phyloP scores from a whole-genome alignment of 1,284 basidiomycete genomes.

The Phlebopus sp. region DNA sequence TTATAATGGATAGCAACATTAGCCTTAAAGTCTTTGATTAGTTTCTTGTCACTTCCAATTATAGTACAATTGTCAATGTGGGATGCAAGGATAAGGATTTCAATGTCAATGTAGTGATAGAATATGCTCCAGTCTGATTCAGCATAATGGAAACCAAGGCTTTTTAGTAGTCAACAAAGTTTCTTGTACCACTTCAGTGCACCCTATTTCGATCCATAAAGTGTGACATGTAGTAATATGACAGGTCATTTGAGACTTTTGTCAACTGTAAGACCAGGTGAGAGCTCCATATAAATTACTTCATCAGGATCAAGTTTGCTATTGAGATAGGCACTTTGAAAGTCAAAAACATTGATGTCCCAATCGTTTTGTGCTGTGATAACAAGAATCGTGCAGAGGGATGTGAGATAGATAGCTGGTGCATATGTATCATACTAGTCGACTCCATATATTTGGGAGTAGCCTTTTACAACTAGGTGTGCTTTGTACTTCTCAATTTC shows the following conservation, averaged over 20 bases:
- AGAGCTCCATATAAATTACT: too few relatives aligned
- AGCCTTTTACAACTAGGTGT: slow-evolving; percentile 40
- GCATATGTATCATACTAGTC: slow-evolving; percentile 41
- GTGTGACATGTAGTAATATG: not conserved
- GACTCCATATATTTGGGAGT: slow-evolving; percentile 36
- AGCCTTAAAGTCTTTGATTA: too few relatives aligned
- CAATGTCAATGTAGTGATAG: not conserved
- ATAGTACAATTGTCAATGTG: slow-evolving; percentile 12
- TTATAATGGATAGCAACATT: too few relatives aligned
- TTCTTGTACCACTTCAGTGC: too few relatives aligned
- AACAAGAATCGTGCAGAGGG: slow-evolving; percentile 18
- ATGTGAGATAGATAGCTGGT: slow-evolving; percentile 28
- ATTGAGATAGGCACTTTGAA: slow-evolving; percentile 5
- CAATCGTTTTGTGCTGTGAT: too few relatives aligned
- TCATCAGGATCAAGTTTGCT: not conserved
- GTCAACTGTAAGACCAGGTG: not conserved
- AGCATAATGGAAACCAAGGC: not conserved
- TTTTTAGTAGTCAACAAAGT: not conserved
- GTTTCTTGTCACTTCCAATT: not conserved
- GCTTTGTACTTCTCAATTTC: slow-evolving; percentile 36
- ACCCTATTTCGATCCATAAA: slow-evolving; percentile 8
- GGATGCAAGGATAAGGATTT: slow-evolving; percentile 5
- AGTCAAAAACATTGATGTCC: too few relatives aligned
- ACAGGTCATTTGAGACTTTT: not conserved
- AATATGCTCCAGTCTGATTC: slow-evolving; percentile 8